Base-by-base conservation (phyloP, 805 yeast species). In the Lachancea meyersii region DNA sequence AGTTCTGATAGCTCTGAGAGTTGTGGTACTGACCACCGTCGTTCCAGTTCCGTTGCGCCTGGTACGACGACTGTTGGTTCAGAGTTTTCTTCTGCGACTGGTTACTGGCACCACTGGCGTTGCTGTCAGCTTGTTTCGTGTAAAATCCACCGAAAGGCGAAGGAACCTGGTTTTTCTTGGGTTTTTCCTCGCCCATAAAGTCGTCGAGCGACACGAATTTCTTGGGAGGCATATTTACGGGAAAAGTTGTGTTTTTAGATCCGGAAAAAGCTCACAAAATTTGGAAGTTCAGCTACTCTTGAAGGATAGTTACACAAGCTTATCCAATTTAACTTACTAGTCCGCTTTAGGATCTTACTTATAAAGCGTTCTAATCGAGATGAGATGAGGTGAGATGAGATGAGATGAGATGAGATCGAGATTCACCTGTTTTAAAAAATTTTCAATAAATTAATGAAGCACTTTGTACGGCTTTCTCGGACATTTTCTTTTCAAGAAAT, bases 81-180 rank as follows among this genome's bases (percentile, higher is more conserved):
- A 34, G 20, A 10, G 28, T 17, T 10, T 38, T 38, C 17, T 26
- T 36, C 23, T 27, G 31, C 4, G 33, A 13, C 53, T 44, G 48
- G 22, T 41, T 41, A 36, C 38, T 38, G 36, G 20, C 40, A 18
- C 42, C 4, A 10, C 18, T 6, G 4, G 11, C 19, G 14, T 32
- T 39, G 20, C 34, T 38, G 26, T 24, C 20, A 10, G 43, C 41
- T 31, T 27, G 34, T 37, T 55, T 54, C 43, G 57, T 59, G 40
- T 61, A 60, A 39, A 53, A 60, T 13, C 65, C 64, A 38, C 65
- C 67, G 36, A 49, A 63, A 32, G 63, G 64, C 10, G 66, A 61
- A 21, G 58, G 43, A 30, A 57, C 60, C 35, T 46, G 42, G 36
- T 51, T 55, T 35, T 62, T 58, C 41, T 58, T 63, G 36, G 52